Percentiles rank a stretch among this genome's conserved stretches.
Conservation (phyloP, 768 basidiomycete genomes). For the Tricholoma sp. region DNA sequence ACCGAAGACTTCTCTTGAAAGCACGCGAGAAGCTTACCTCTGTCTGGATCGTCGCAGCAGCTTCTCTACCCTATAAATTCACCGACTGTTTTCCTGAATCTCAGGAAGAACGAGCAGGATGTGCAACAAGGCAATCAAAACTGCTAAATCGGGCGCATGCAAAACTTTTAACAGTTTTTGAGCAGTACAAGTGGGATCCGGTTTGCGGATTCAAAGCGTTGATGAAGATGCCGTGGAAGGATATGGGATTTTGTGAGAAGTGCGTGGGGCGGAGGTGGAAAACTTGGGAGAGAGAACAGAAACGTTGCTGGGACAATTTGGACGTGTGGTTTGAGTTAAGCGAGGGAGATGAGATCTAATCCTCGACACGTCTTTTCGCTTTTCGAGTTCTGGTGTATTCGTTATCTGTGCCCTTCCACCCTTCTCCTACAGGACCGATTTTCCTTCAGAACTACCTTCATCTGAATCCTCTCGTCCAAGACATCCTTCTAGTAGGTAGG, state of each 20-base stretch:
- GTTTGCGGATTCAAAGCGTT: conserved; percentile 29
- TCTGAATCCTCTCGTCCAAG: no score
- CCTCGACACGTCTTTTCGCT: no score
- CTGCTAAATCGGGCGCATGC: conserved; percentile 3
- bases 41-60: conserved; percentile 14
- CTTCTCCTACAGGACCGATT: no score
- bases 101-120: not conserved
- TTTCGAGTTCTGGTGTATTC: no score
- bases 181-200: conserved; percentile 26
- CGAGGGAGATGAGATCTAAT: not conserved
- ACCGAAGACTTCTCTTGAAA: conserved; percentile 7
- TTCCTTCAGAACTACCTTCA: no score
- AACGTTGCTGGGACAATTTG: conserved; percentile 26
- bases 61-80: conserved; percentile 6
- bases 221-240: conserved; percentile 19
- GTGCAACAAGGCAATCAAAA: not conserved
- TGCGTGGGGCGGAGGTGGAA: conserved; percentile 25
- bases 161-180: conserved; percentile 20
- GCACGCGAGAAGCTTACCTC: conserved; percentile 16
- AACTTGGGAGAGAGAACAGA: conserved; percentile 22
- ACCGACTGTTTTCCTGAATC: not conserved
- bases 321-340: conserved; percentile 20
- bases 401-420: no score
- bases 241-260: conserved; percentile 27
- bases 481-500: no score